Evolutionary conservation across 495 filamentous ascomycete genomes (phyloP).

Genomic region (Cryomyces minteri): DNA sequence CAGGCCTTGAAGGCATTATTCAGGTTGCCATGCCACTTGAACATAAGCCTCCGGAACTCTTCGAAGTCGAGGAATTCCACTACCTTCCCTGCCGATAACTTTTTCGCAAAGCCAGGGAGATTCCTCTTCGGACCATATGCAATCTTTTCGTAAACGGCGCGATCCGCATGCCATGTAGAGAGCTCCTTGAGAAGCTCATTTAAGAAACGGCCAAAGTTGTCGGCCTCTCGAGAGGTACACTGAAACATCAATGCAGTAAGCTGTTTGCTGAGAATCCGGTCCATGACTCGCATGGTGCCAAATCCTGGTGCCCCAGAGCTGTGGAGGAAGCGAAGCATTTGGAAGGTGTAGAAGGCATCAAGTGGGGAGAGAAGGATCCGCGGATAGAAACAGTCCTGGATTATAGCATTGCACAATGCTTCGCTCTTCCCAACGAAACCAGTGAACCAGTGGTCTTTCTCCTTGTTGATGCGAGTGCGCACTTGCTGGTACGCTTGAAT

Average conservation of each 20-base stretch:
- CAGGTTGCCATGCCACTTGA: slow-evolving; percentile 76
- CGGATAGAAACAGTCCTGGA: slow-evolving; percentile 83
- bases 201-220: slow-evolving; percentile 78
- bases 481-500: slow-evolving; percentile 44
- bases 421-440: slow-evolving; percentile 41
- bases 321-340: slow-evolving; percentile 73
- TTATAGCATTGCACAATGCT: slow-evolving; percentile 48
- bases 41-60: slow-evolving; percentile 66
- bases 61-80: slow-evolving; percentile 59
- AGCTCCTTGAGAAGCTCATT: slow-evolving; percentile 64
- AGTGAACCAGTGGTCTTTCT: slow-evolving; percentile 68
- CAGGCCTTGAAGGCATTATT: slow-evolving; percentile 59
- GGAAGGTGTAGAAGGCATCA: slow-evolving; percentile 75
- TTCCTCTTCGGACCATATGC: slow-evolving; percentile 45
- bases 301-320: slow-evolving; percentile 67
- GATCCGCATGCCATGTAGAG: slow-evolving; percentile 64
- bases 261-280: slow-evolving; percentile 64
- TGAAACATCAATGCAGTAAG: slow-evolving; percentile 67
- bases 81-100: slow-evolving; percentile 40
- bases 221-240: slow-evolving; percentile 75
- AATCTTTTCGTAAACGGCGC: slow-evolving; percentile 57
- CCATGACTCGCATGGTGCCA: slow-evolving; percentile 66
- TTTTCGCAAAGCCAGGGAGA: slow-evolving; percentile 49
- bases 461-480: slow-evolving; percentile 44
- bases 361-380: slow-evolving; percentile 64